phyloP scores from a whole-genome alignment of 2,329 filamentous ascomycete species.

The Microdochium paspali region DNA sequence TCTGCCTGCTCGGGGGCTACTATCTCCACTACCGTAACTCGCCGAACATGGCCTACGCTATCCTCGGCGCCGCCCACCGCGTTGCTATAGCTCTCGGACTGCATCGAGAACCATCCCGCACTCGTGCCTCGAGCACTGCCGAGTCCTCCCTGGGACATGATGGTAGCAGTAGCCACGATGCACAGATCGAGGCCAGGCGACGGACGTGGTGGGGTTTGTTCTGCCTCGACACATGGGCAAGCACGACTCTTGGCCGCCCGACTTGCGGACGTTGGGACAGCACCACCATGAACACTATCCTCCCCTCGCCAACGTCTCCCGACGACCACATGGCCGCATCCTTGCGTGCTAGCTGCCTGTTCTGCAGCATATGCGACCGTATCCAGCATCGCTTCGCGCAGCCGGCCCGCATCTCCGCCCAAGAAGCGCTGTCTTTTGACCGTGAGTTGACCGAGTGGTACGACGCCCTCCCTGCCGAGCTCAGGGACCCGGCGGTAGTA shows the following conservation, averaged over 20 bases:
- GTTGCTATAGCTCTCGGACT: conserved; percentile 66
- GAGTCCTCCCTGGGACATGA: neutral
- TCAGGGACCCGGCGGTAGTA: conserved; percentile 11
- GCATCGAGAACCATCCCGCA: conserved; percentile 44
- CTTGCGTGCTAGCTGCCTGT: conserved; percentile 14
- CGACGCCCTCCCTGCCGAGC: conserved; percentile 8
- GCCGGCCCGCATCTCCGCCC: conserved; percentile 10
- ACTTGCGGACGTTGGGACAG: conserved; percentile 48
- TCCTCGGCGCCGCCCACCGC: conserved; percentile 61
- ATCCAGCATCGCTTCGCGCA: conserved; percentile 20
- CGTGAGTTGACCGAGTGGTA: conserved; percentile 16
- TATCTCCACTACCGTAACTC: conserved; percentile 73
- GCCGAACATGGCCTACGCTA: conserved; percentile 66
- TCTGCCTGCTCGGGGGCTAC: conserved; percentile 63
- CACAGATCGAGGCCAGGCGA: conserved; percentile 48
- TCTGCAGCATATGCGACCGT: conserved; percentile 19
- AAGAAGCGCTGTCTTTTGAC: conserved; percentile 16
- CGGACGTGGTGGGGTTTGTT: conserved; percentile 70
- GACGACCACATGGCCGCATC: conserved; percentile 15
- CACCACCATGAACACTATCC: conserved; percentile 18
- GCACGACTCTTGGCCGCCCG: conserved; percentile 62
- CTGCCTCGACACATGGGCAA: conserved; percentile 66
- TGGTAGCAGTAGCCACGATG: neutral
- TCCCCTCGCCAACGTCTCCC: conserved; percentile 10
- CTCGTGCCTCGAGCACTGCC: neutral